phyloP scores from a whole-genome alignment of 495 filamentous ascomycete genomes.

The Neurospora sp. region DNA sequence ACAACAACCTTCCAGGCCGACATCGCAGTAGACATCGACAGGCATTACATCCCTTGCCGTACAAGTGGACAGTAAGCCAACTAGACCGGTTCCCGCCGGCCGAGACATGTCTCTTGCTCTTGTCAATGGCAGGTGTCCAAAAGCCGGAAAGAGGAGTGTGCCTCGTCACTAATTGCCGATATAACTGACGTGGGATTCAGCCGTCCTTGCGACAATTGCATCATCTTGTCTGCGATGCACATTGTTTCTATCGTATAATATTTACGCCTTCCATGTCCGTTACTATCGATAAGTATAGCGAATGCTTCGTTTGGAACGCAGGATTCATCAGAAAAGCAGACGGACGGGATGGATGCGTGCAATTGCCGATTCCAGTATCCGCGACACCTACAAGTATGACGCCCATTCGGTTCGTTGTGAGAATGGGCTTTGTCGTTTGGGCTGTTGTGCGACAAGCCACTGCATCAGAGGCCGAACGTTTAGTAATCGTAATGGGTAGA shows the following conservation, averaged over 20 bases:
- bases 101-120: not conserved
- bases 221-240: not conserved
- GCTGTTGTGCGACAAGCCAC: not conserved
- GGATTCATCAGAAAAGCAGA: not conserved
- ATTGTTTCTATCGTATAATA: not conserved
- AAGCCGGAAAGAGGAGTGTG: not conserved
- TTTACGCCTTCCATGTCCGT: not conserved
- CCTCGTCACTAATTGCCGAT: not conserved
- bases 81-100: not conserved
- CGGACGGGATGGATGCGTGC: not conserved
- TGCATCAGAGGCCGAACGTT: not conserved
- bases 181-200: not conserved
- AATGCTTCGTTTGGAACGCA: not conserved
- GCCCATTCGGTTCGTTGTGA: not conserved
- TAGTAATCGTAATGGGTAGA: not conserved
- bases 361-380: not conserved
- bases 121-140: not conserved
- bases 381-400: not conserved
- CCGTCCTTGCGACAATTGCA: not conserved
- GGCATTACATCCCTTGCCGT: not conserved
- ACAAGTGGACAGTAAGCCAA: not conserved
- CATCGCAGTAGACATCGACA: not conserved
- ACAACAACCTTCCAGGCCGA: not conserved
- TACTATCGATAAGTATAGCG: not conserved
- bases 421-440: not conserved